phyloP scores from a whole-genome alignment of 2,329 filamentous ascomycete species.

The Pestalotiopsis sp. region DNA sequence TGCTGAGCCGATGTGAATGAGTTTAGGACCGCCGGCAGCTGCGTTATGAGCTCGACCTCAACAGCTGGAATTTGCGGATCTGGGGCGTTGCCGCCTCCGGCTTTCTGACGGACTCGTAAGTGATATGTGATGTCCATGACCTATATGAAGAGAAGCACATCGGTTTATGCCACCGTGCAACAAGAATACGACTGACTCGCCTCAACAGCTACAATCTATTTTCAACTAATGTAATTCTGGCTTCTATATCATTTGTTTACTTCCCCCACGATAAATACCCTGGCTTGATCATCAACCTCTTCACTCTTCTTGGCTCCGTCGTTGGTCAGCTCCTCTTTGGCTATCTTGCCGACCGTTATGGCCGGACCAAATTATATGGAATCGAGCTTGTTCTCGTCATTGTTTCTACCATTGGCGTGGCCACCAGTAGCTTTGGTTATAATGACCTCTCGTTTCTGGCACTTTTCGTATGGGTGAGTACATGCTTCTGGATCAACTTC shows the following conservation, averaged over 20 bases:
- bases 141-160: background rate
- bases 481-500: background rate
- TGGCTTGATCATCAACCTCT: constrained; percentile 46
- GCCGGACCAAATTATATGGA: constrained; percentile 58
- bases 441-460: constrained; percentile 52
- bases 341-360: constrained; percentile 55
- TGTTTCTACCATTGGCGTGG: constrained; percentile 58
- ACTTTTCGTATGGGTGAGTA: constrained; percentile 49
- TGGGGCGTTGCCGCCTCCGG: constrained; percentile 59
- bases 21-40: constrained; percentile 52
- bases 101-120: constrained; percentile 56
- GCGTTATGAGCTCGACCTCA: constrained; percentile 55
- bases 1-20: background rate
- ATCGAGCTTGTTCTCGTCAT: constrained; percentile 59
- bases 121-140: constrained; percentile 16
- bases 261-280: constrained; percentile 49
- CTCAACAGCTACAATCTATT: constrained; percentile 53
- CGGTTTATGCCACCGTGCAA: background rate
- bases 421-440: constrained; percentile 53
- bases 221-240: constrained; percentile 56
- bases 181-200: background rate
- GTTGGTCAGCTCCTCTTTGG: constrained; percentile 57
- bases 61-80: constrained; percentile 57
- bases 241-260: constrained; percentile 55
- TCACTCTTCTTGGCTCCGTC: constrained; percentile 55